Evolutionary conservation across 176 grass and related monocot genomes (phyloP).

Genomic region (Triticum turgidum): DNA sequence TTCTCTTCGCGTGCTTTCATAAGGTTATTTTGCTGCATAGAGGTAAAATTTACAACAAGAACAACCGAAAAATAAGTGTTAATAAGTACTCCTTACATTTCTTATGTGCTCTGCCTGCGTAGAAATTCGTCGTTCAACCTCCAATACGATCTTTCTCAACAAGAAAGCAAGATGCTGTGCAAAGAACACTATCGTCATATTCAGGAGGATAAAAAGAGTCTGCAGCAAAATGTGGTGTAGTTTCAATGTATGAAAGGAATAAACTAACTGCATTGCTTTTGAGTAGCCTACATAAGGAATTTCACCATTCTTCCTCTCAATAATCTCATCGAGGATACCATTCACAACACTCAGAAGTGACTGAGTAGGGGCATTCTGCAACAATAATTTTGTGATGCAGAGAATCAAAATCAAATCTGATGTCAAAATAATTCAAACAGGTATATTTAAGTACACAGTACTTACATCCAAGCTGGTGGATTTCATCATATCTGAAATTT

Average conservation of each 20-base stretch:
- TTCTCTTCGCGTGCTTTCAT: constrained; percentile 81
- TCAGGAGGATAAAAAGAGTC: not conserved
- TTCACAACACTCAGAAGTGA: constrained; percentile 75
- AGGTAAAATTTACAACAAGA: constrained; percentile 26
- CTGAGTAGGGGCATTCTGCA: constrained; percentile 76
- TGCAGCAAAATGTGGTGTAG: not conserved
- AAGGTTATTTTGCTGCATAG: constrained; percentile 73
- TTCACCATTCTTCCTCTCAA: constrained; percentile 72
- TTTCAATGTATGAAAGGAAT: constrained; percentile 32
- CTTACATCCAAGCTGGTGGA: constrained; percentile 73
- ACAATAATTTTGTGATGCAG: constrained; percentile 12
- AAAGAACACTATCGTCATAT: constrained; percentile 13
- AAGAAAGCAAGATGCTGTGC: constrained; percentile 51
- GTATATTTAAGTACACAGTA: not conserved
- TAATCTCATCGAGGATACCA: constrained; percentile 63
- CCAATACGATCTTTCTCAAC: constrained; percentile 64
- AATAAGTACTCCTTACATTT: constrained; percentile 51
- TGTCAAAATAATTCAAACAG: not conserved
- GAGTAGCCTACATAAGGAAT: constrained; percentile 77
- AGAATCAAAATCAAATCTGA: not conserved
- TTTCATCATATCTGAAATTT: constrained; percentile 76
- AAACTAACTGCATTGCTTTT: constrained; percentile 77
- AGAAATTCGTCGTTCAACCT: constrained; percentile 67
- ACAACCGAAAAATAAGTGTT: constrained; percentile 9
- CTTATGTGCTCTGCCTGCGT: constrained; percentile 73